Evolutionary conservation across 306 rosid genomes (phyloP), one percentile per base, ranked within the genome.

Genomic region (Senna siamea): DNA sequence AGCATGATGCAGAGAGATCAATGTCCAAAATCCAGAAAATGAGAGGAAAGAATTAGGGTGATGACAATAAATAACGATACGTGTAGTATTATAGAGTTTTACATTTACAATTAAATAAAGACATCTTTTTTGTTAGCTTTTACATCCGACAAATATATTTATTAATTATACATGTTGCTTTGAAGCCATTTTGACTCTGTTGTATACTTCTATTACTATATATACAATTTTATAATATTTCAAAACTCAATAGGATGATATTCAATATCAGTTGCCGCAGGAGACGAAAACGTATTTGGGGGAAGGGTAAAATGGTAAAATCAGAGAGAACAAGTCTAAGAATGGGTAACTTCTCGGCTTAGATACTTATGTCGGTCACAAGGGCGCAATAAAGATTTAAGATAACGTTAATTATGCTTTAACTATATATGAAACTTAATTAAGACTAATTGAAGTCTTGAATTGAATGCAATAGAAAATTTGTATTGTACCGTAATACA

Each of bases 361-460:
- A 19, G 59, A 22, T 10, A 54, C 34, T 54, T 41, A 41, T 41
- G 13, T 6, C 0, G 40, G 59, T 22, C 34, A 1, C 4, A 61
- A 18, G 28, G 30, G 35, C 3, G 28, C 50, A 44, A 44, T 41
- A 2, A 37, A 37, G n/a, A n/a, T n/a, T 5, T 7, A 41, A 41
- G 47, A 7, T 37, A 1, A 37, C 40, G 40, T 37, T 37, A 37
- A 37, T 37, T 37, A 37, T 37, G 40, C 6, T 37, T 37, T 37
- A 37, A 37, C 40, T 37, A 7, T 32, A n/a, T n/a, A n/a, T 1
- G 8, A 37, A 37, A 37, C 6, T 37, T 2, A 37, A 37, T 48
- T 59, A 69, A 69, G 55, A 59, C 19, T 51, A 59, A 66, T 67
- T 56, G 41, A 67, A 44, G 18, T 5, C 38, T 54, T 55, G 11